Conservation (phyloP, 345 rosid genomes). For the Corchorus olitorius region DNA sequence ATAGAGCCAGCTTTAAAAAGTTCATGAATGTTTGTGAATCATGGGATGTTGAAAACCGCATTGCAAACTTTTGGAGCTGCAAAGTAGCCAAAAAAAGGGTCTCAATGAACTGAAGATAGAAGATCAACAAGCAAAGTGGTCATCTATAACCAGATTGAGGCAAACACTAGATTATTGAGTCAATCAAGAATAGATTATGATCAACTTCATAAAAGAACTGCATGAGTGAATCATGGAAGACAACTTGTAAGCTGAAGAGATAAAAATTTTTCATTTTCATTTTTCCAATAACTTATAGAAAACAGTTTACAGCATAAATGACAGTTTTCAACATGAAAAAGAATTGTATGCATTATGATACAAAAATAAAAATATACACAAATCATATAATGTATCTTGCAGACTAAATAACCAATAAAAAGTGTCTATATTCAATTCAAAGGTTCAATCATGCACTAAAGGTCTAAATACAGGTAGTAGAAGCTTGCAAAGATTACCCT, state of each 20-base stretch:
- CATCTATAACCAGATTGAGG: neutral
- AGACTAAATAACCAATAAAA: neutral
- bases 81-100: neutral
- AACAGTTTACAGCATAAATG: no score
- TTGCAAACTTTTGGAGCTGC: slow-evolving; percentile 6
- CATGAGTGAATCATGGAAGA: neutral
- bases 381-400: neutral
- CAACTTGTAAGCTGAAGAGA: no score
- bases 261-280: no score
- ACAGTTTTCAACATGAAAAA: no score
- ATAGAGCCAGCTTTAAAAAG: neutral
- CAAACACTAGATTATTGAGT: neutral
- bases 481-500: slow-evolving; percentile 29
- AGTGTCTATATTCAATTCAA: neutral
- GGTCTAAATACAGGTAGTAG: neutral
- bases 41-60: neutral
- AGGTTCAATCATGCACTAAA: neutral
- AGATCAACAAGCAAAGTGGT: neutral
- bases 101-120: neutral
- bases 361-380: neutral
- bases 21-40: neutral
- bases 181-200: neutral
- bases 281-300: no score
- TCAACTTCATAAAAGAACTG: neutral
- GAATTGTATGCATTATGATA: no score